These are phyloP conservation scores for Diaporthe nobilis DNA, from an alignment of 2,329 filamentous ascomycete species.

Conservation along the genomic window DNA sequence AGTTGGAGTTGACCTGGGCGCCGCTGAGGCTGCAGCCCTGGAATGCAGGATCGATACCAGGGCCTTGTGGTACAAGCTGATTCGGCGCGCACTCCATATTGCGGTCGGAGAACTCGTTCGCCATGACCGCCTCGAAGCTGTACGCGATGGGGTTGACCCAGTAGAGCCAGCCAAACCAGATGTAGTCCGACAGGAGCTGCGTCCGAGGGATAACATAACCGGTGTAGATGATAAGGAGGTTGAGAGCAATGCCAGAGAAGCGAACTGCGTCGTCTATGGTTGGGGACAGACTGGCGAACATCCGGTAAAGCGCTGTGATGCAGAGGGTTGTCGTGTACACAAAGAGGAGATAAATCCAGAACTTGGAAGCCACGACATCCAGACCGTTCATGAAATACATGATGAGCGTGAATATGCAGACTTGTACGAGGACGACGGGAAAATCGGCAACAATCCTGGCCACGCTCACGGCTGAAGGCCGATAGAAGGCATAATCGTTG, in stretches of 20 bases:
- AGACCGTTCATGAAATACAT: slow-evolving; percentile 86
- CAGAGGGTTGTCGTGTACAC: slow-evolving; percentile 70
- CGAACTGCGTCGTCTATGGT: slow-evolving; percentile 75
- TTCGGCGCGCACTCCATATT: slow-evolving; percentile 62
- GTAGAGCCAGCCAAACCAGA: slow-evolving; percentile 79
- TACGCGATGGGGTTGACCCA: slow-evolving; percentile 68
- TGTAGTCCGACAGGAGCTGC: slow-evolving; percentile 70
- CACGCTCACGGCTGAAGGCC: slow-evolving; percentile 69
- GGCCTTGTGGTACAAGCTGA: slow-evolving; percentile 63
- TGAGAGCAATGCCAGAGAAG: slow-evolving; percentile 68
- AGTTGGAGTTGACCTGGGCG: slow-evolving; percentile 34
- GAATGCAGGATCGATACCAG: slow-evolving; percentile 49
- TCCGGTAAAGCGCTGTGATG: slow-evolving; percentile 72
- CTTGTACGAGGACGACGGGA: slow-evolving; percentile 73
- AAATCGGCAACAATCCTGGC: slow-evolving; percentile 72
- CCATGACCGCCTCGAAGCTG: slow-evolving; percentile 72
- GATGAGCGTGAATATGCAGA: slow-evolving; percentile 77
- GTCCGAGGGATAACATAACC: slow-evolving; percentile 74
- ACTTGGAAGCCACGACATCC: slow-evolving; percentile 74
- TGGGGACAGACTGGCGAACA: slow-evolving; percentile 70
- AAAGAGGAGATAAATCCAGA: slow-evolving; percentile 76
- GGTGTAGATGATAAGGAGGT: slow-evolving; percentile 76
- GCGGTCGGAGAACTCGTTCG: slow-evolving; percentile 68
- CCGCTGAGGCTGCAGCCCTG: slow-evolving; percentile 45
- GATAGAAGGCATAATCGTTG: slow-evolving; percentile 65